Evolutionary conservation across 2,329 filamentous ascomycete species (phyloP), one percentile per base, ranked within the genome.

Genomic region (Elsinoe necatrix): DNA sequence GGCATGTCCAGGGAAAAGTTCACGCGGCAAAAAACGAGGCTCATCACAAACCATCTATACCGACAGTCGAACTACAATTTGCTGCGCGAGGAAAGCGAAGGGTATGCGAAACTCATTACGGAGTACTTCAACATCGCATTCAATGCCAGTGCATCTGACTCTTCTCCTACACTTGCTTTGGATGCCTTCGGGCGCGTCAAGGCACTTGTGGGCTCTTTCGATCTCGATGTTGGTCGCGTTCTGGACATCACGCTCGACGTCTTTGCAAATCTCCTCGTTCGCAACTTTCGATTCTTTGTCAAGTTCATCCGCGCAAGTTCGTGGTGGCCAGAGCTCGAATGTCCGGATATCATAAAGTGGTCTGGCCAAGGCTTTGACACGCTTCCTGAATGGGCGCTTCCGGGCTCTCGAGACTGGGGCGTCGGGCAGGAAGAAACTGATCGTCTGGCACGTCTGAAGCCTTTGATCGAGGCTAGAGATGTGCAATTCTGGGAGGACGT

Each of bases 41-140:
- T 95, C 66, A 87, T 91, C 50, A 98, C 93, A 6, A 95, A 96
- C 64, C 78, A 93, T 3, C 80, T 98, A 0, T 98, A 98, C 70
- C 86, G 91, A 59, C 93, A 97, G 71, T 89, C 92, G 12, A 97
- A 95, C 70, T 97, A 95, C 76, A 98, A 98, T 66, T 75, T 98
- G 6, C 76, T 98, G 18, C 85, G 93, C 43, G 93, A 98, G 73
- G 93, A 98, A 71, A 89, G 89, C 0, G 93, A 98, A 72, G 93
- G 95, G 39, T 98, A 95, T 68, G 91, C 93, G 0, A 98, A 98
- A 70, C 81, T 98, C 47, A 84, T 95, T 59, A 96, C 92, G 0
- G 93, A 98, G 69, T 84, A 97, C 29, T 98, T 96, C 71, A 92
- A 89, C 6, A 95, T 87, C 0, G 89, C 87, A 65, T 85, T 84